Evolutionary conservation across 345 rosid genomes (phyloP), one percentile per base, ranked within the genome.

Genomic region (Luvunga scandens): DNA sequence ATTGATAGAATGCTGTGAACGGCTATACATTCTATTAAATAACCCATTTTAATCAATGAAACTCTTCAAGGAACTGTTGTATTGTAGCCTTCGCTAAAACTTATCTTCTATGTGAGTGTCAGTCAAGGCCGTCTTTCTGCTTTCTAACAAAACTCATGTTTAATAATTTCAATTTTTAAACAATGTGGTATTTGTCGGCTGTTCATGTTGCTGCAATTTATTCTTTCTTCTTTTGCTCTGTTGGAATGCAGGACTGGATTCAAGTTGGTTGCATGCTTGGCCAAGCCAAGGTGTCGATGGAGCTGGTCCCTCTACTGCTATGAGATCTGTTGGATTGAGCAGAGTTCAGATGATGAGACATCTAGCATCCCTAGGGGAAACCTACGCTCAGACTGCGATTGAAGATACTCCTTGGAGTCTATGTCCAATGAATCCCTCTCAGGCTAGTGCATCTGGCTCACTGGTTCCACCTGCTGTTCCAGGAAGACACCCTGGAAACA

Each of bases 261-360:
- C 95, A 70, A 87, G 84, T 83, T 91, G 97, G 99, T 79, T 88
- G 69, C 94, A 88, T 60, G 55, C 87, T 83, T 95, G 92, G 96
- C 91, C 93, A 66, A 82, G 81, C 84, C 97, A 90, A 78, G 89
- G 91, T 83, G 81, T 84, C 48, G 98, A 96, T 85, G 94, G 90
- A 36, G 97, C 97, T 64, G 98, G 99, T 78, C 94, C 99, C 75
- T 96, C 99, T 55, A 91, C 90, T n/a, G 86, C 87, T 33, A 82
- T 81, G 70, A 84, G 97, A 87, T 83, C 99, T 7, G 97, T 82
- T 83, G 97, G 98, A 62, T 72, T 94, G 76, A 93, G 93, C 42
- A 85, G 98, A 79, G 98, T 96, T 81, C 97, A 96, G 89, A 89
- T 92, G 98, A 92, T 96, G 99, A 94, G 99, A 84, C 98, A 96